Percentiles rank a stretch among this genome's conserved stretches.
These are phyloP conservation scores for Verticillium tricorpus DNA, from an alignment of 2,329 filamentous ascomycete genomes.

Conservation along the genomic window DNA sequence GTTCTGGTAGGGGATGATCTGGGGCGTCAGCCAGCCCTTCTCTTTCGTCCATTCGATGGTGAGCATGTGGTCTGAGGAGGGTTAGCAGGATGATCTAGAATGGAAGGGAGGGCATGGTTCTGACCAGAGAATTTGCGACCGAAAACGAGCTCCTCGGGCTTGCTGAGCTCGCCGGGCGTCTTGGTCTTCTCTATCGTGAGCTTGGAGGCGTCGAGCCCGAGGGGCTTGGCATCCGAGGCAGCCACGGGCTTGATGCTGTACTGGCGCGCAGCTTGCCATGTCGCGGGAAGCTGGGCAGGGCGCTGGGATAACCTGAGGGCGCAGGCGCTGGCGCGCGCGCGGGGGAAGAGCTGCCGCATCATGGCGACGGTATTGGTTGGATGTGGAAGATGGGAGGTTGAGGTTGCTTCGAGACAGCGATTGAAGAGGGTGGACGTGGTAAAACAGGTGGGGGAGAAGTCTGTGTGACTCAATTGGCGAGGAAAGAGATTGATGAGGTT, in stretches of 20 bases:
- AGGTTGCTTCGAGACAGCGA: background rate
- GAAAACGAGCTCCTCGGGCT: constrained; percentile 82
- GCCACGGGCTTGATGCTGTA: constrained; percentile 52
- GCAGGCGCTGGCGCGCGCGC: constrained; percentile 33
- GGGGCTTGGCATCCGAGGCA: constrained; percentile 48
- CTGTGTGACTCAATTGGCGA: background rate
- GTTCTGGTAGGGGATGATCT: constrained; percentile 93
- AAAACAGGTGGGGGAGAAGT: background rate
- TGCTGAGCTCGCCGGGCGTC: constrained; percentile 67
- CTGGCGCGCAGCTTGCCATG: constrained; percentile 31
- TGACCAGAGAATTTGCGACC: constrained; percentile 84
- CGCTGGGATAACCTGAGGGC: constrained; percentile 14
- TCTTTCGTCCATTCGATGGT: constrained; percentile 86
- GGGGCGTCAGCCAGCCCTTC: constrained; percentile 76
- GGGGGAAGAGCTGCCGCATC: constrained; percentile 41
- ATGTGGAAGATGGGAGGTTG: background rate
- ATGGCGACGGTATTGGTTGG: constrained; percentile 24
- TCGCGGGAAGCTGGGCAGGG: constrained; percentile 25
- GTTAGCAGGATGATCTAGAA: background rate
- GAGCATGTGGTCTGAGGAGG: constrained; percentile 83
- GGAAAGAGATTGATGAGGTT: background rate
- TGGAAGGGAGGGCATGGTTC: background rate
- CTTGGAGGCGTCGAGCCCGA: constrained; percentile 71
- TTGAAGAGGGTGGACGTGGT: background rate
- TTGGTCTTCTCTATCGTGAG: constrained; percentile 71